These are phyloP conservation scores for Cutaneotrichosporon arboriforme DNA, from an alignment of 1,284 basidiomycete species.

Conservation along the genomic window DNA sequence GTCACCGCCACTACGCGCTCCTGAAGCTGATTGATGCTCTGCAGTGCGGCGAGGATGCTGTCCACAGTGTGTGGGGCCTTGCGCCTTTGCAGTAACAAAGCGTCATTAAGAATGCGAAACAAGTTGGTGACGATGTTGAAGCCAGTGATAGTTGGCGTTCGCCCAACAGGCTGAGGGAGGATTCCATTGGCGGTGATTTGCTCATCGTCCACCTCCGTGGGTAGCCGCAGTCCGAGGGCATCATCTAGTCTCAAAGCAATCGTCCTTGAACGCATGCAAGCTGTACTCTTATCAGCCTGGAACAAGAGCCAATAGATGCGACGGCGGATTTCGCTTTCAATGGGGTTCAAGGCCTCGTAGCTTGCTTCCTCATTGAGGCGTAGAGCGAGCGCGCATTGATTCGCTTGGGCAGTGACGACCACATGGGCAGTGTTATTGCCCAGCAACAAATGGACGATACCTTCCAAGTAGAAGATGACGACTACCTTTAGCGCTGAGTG, in stretches of 20 bases:
- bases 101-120: conserved; percentile 40
- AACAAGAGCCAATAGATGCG: conserved; percentile 42
- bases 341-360: conserved; percentile 35
- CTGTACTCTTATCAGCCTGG: conserved; percentile 44
- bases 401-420: conserved; percentile 32
- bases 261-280: conserved; percentile 34
- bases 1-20: conserved; percentile 26
- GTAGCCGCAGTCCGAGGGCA: conserved; percentile 28
- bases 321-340: conserved; percentile 36
- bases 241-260: conserved; percentile 36
- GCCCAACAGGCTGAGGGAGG: conserved; percentile 32
- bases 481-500: conserved; percentile 4
- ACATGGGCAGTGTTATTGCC: conserved; percentile 44
- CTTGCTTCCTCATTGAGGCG: conserved; percentile 40
- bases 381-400: conserved; percentile 37
- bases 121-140: conserved; percentile 42
- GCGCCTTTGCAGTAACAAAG: conserved; percentile 32
- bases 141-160: conserved; percentile 37
- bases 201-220: conserved; percentile 45
- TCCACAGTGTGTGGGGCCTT: conserved; percentile 29
- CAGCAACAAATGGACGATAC: conserved; percentile 37
- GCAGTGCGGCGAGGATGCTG: conserved; percentile 34
- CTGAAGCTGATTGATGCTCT: conserved; percentile 30
- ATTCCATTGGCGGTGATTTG: conserved; percentile 40
- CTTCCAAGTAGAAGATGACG: conserved; percentile 26